A percentile compares a stretch with the other conserved stretches of the same genome.
Evolutionary conservation across 2,329 filamentous ascomycete genomes (phyloP).

Genomic region (Myrmaecium sp.): DNA sequence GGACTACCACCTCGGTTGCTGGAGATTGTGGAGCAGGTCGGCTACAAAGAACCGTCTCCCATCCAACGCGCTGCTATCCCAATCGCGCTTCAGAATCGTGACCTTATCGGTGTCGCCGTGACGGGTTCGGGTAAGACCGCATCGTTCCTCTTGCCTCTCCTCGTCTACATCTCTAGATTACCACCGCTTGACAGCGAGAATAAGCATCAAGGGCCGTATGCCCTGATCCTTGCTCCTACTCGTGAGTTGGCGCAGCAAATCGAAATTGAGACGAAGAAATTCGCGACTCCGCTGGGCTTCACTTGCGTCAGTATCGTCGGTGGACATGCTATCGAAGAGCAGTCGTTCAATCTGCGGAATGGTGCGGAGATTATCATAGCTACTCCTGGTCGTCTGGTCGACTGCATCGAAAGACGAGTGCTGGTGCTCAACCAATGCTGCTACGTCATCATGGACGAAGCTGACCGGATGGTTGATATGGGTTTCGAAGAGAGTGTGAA

Average conservation of each 20-base stretch:
- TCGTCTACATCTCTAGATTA: constrained; percentile 87
- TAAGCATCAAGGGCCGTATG: constrained; percentile 90
- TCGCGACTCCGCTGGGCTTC: constrained; percentile 78
- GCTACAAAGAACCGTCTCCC: constrained; percentile 79
- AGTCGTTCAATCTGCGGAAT: constrained; percentile 74
- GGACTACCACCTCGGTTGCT: constrained; percentile 59
- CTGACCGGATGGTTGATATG: constrained; percentile 96
- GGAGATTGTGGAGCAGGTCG: constrained; percentile 66
- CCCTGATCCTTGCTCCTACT: constrained; percentile 90
- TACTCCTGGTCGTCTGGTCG: constrained; percentile 91
- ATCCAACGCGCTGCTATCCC: constrained; percentile 92
- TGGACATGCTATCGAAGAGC: constrained; percentile 87
- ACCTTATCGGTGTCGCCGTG: constrained; percentile 95
- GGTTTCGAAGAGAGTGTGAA: constrained; percentile 97
- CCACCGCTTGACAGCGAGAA: constrained; percentile 70
- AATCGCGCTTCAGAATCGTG: constrained; percentile 78
- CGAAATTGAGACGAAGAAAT: constrained; percentile 83
- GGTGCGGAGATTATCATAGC: constrained; percentile 96
- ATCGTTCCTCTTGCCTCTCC: constrained; percentile 75
- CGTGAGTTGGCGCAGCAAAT: constrained; percentile 97
- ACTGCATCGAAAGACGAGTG: constrained; percentile 87
- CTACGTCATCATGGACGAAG: constrained; percentile 99
- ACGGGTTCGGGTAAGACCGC: constrained; percentile 98
- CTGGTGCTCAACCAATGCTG: constrained; percentile 91
- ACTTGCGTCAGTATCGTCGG: constrained; percentile 95